A percentile compares a stretch with the other conserved stretches of the same genome.
These are phyloP conservation scores for Parascedosporium putredinis DNA, from an alignment of 2,329 filamentous ascomycete species.

Conservation along the genomic window DNA sequence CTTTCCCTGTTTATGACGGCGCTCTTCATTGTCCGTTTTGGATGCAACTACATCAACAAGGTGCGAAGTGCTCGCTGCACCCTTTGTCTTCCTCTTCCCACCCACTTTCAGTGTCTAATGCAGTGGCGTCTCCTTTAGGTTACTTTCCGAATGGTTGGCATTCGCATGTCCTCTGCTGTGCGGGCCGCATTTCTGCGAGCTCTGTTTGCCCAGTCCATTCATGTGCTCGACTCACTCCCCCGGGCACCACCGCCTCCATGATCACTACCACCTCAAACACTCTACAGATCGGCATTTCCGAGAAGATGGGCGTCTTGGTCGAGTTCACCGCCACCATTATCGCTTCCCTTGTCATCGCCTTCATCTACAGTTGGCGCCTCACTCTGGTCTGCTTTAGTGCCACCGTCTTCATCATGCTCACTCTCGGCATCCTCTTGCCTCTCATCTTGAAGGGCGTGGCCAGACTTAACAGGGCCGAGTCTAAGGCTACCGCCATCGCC, in stretches of 20 bases:
- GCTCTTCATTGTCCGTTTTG: slow-evolving; percentile 57
- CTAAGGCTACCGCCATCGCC: slow-evolving; percentile 47
- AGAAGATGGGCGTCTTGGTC: slow-evolving; percentile 49
- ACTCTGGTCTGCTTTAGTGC: slow-evolving; percentile 48
- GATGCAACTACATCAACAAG: slow-evolving; percentile 51
- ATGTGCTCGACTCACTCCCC: slow-evolving; percentile 56
- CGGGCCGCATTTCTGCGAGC: slow-evolving; percentile 54
- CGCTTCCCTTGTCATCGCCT: slow-evolving; percentile 42
- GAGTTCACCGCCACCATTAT: slow-evolving; percentile 44
- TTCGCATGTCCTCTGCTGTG: slow-evolving; percentile 49
- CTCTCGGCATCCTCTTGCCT: slow-evolving; percentile 38
- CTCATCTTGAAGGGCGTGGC: slow-evolving; percentile 43
- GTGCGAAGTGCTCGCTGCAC: slow-evolving; percentile 16
- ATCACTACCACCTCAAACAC: slow-evolving; percentile 55
- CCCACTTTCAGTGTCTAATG: background rate
- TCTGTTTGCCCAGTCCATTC: slow-evolving; percentile 55
- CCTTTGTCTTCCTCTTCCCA: background rate
- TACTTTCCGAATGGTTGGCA: slow-evolving; percentile 50
- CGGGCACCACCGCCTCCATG: slow-evolving; percentile 50
- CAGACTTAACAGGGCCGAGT: slow-evolving; percentile 37
- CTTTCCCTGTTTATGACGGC: slow-evolving; percentile 48
- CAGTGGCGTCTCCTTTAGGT: slow-evolving; percentile 31
- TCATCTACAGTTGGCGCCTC: slow-evolving; percentile 47
- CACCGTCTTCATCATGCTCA: slow-evolving; percentile 43
- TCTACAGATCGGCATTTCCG: slow-evolving; percentile 54